Base-by-base conservation (phyloP, 83 land plant genomes). In the Thuja plicata region DNA sequence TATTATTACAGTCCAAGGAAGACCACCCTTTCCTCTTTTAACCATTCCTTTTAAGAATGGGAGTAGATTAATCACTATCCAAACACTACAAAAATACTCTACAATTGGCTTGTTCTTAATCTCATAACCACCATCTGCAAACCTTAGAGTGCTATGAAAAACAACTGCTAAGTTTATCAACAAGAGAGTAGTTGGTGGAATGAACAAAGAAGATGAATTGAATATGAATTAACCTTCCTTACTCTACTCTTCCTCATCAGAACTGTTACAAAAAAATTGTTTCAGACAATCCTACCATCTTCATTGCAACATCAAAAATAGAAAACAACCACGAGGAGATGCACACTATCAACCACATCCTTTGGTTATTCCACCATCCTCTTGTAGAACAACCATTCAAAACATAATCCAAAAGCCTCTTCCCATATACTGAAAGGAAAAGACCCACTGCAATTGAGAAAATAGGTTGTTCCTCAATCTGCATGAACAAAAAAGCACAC, bases 331-430 rank as follows among this genome's bases (percentile, higher is more conserved):
- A 78, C 3, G 82, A 38, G 35, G 82, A 78, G 4, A 78, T 30
- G 37, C 24, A 37, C 43, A 38, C 43, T 35, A 78, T 78, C 45
- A 78, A 38, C 82, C 82, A 78, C 82, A 78, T 40, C 89, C 89
- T 80, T 87, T 90, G 46, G 84, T 89, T 66, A 92, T 89, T 73
- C 89, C 37, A 30, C 91, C 82, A 37, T 38, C 17, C 88, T 43
- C 74, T 10, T 45, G 52, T 4, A 50, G 87, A 85, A 6, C 60
- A 52, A 24, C 21, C 88, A 2, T 41, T 85, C 4, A 57, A 52
- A 30, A 38, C 55, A 43, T 81, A 77, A 5, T 27, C 86, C 30
- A 9, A 7, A 54, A n/a, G 7, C n/a, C 80, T 52, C 24, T 70
- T 85, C 34, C 89, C 89, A 41, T 60, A 84, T 0, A 71, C 10